A percentile compares a stretch with the other conserved stretches of the same genome.
phyloP scores from a whole-genome alignment of 2,329 filamentous ascomycete genomes.

The Aschersonia sp. region DNA sequence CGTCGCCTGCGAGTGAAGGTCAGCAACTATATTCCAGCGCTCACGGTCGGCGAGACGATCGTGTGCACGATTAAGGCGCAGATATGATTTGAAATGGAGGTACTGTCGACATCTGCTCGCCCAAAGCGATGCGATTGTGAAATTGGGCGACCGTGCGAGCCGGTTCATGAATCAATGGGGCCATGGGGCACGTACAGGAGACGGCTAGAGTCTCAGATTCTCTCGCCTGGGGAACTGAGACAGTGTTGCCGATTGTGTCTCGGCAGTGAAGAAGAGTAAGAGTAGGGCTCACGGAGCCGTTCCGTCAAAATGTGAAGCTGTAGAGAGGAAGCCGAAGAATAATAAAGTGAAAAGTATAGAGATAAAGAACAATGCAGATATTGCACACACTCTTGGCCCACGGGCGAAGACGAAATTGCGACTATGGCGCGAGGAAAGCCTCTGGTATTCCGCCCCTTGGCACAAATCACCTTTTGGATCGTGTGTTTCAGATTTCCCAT shows the following conservation, averaged over 20 bases:
- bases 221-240: background rate
- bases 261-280: background rate
- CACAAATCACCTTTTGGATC: background rate
- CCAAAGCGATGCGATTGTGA: background rate
- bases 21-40: background rate
- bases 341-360: background rate
- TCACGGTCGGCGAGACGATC: background rate
- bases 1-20: background rate
- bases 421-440: background rate
- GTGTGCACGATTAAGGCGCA: background rate
- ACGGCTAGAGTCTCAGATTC: conserved; percentile 1
- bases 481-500: conserved; percentile 3
- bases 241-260: background rate
- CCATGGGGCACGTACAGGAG: conserved; percentile 3
- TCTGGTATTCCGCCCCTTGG: background rate
- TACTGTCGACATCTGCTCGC: background rate
- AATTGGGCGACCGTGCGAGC: background rate
- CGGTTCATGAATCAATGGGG: background rate
- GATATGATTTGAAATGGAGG: background rate
- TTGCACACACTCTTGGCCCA: background rate
- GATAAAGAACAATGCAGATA: background rate
- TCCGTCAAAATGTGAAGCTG: background rate
- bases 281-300: conserved; percentile 1
- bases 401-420: background rate
- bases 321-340: background rate